Evolutionary conservation across 2,329 filamentous ascomycete genomes (phyloP).

Genomic region (Xylariaceae sp.): DNA sequence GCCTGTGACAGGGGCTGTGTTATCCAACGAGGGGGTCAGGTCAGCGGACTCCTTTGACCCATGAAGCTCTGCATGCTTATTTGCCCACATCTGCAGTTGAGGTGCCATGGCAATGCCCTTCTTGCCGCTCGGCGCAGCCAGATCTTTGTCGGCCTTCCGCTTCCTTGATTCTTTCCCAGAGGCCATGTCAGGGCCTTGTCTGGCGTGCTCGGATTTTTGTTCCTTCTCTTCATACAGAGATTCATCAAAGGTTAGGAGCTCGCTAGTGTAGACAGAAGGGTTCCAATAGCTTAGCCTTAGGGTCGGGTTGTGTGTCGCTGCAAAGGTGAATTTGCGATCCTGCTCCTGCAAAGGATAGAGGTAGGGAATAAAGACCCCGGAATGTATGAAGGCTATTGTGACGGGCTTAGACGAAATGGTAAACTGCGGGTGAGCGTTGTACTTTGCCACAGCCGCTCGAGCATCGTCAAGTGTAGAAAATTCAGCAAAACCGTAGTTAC

Average conservation of each 20-base stretch:
- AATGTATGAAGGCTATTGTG: constrained; percentile 76
- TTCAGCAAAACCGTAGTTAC: constrained; percentile 84
- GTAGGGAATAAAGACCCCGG: constrained; percentile 83
- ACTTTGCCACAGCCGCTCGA: constrained; percentile 74
- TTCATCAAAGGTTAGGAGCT: constrained; percentile 63
- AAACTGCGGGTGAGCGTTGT: constrained; percentile 75
- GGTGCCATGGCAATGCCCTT: constrained; percentile 65
- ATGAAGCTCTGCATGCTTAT: constrained; percentile 72
- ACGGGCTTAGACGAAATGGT: constrained; percentile 78
- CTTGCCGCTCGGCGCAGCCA: constrained; percentile 45
- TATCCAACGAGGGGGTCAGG: constrained; percentile 44
- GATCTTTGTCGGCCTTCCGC: constrained; percentile 57
- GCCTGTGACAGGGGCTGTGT: constrained; percentile 37
- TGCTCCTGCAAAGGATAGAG: constrained; percentile 62
- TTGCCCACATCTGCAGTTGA: constrained; percentile 74
- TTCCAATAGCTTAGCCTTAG: constrained; percentile 80
- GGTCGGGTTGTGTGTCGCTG: constrained; percentile 70
- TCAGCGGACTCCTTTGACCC: constrained; percentile 51
- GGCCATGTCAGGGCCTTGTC: constrained; percentile 44
- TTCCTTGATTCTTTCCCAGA: constrained; percentile 44
- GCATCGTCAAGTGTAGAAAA: constrained; percentile 80
- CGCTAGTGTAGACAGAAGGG: constrained; percentile 72
- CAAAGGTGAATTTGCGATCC: constrained; percentile 71
- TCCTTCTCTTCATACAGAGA: constrained; percentile 51
- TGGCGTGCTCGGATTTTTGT: constrained; percentile 47